A percentile compares a stretch with the other conserved stretches of the same genome.
phyloP scores from a whole-genome alignment of 345 rosid species.

The Jatropha curcas region DNA sequence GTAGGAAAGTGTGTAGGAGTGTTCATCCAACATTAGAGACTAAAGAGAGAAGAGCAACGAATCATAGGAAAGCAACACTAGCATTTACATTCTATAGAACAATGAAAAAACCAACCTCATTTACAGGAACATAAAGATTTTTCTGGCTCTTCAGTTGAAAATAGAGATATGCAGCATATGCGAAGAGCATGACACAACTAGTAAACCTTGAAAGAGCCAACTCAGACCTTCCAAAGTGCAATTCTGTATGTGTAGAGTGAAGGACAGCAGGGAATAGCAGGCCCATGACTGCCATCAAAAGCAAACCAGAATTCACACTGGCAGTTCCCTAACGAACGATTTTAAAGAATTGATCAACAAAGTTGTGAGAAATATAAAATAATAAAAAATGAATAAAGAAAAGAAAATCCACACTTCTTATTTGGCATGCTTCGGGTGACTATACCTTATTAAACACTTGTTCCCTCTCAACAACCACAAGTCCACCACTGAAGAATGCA shows the following conservation, averaged over 20 bases:
- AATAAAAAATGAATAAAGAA: neutral
- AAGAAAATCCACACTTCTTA: neutral
- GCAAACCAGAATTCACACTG: constrained; percentile 42
- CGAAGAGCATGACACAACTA: constrained; percentile 52
- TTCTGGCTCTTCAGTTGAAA: constrained; percentile 47
- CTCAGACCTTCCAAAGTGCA: constrained; percentile 54
- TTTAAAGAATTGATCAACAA: neutral
- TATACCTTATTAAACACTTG: constrained; percentile 47
- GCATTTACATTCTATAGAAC: neutral
- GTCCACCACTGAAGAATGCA: constrained; percentile 51
- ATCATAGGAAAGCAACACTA: neutral
- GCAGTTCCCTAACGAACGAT: constrained; percentile 44
- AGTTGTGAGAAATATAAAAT: neutral
- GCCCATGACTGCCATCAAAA: constrained; percentile 34
- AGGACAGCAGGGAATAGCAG: constrained; percentile 51
- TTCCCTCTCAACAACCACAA: constrained; percentile 40
- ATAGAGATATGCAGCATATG: constrained; percentile 47
- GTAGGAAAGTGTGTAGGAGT: neutral
- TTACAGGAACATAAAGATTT: constrained; percentile 17
- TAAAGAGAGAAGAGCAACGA: neutral
- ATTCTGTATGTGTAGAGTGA: constrained; percentile 47
- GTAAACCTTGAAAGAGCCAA: constrained; percentile 56
- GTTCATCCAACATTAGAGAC: neutral
- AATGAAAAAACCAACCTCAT: constrained; percentile 31
- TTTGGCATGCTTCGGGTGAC: no score